Evolutionary conservation across 2,329 filamentous ascomycete species (phyloP).

Genomic region (Hymenoscyphus scutula): DNA sequence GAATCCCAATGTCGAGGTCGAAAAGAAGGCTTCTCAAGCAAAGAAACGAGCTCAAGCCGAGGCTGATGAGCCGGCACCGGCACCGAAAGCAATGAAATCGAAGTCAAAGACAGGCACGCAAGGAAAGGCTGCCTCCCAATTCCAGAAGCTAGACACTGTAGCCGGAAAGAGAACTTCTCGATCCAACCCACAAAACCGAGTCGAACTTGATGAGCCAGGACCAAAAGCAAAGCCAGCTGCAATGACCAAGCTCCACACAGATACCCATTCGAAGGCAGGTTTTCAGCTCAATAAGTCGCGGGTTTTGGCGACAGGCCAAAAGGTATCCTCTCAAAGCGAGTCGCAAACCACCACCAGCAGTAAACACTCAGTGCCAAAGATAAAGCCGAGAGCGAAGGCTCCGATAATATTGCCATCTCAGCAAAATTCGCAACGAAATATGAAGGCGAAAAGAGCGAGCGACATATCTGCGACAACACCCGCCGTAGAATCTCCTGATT

Average conservation of each 20-base stretch:
- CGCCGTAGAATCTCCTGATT: background rate
- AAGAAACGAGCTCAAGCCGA: background rate
- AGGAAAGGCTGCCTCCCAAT: background rate
- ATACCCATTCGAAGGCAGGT: background rate
- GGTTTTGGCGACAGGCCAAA: background rate
- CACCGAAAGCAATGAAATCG: background rate
- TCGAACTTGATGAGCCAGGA: background rate
- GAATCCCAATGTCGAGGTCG: background rate
- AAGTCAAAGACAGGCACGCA: background rate
- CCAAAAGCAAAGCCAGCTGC: background rate
- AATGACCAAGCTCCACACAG: background rate
- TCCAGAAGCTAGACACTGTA: background rate
- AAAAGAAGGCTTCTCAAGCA: too few relatives aligned
- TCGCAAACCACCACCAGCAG: background rate
- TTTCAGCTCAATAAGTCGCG: background rate
- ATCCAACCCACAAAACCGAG: background rate
- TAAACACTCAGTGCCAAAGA: background rate
- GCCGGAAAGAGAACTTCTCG: background rate
- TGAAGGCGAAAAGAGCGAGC: background rate
- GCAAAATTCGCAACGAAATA: background rate
- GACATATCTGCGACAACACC: background rate
- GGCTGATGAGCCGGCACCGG: background rate
- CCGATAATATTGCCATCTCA: background rate
- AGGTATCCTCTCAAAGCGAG: background rate
- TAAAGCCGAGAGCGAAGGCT: background rate